These are phyloP conservation scores for Geum urbanum DNA, from an alignment of 306 rosid genomes.

Conservation along the genomic window DNA sequence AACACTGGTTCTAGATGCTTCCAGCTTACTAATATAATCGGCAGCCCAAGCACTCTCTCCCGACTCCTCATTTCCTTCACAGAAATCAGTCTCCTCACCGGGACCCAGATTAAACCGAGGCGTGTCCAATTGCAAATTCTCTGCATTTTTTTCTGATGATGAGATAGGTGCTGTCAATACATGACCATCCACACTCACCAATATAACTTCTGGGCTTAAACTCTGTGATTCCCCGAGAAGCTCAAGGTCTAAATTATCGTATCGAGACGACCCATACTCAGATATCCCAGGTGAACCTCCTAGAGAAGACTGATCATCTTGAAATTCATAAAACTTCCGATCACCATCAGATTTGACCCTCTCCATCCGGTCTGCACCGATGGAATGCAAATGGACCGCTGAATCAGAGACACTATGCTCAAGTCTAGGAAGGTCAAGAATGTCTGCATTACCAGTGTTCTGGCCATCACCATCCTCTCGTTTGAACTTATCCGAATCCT, in stretches of 20 bases:
- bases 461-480: conserved; percentile 25
- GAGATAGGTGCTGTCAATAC: conserved; percentile 82
- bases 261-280: conserved; percentile 52
- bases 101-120: conserved; percentile 94
- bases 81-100: conserved; percentile 63
- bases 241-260: conserved; percentile 51
- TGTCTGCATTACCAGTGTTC: conserved; percentile 19
- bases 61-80: conserved; percentile 61
- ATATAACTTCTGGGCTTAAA: conserved; percentile 65
- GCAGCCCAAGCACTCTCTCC: conserved; percentile 66
- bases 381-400: conserved; percentile 39
- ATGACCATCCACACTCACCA: conserved; percentile 95
- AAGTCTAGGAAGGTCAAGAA: conserved; percentile 37
- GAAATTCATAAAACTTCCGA: conserved; percentile 64
- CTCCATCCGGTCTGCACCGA: conserved; percentile 30
- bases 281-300: conserved; percentile 61
- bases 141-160: conserved; percentile 59
- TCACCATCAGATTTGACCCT: conserved; percentile 54
- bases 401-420: conserved; percentile 67
- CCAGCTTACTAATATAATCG: conserved; percentile 54
- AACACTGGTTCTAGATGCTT: conserved; percentile 35
- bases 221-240: conserved; percentile 53
- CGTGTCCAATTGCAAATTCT: conserved; percentile 62
- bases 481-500: conserved; percentile 28
- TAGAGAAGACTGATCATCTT: conserved; percentile 59